Evolutionary conservation across 2,329 filamentous ascomycete species (phyloP), one percentile per base, ranked within the genome.

Genomic region (Mycosphaerella arachidis): DNA sequence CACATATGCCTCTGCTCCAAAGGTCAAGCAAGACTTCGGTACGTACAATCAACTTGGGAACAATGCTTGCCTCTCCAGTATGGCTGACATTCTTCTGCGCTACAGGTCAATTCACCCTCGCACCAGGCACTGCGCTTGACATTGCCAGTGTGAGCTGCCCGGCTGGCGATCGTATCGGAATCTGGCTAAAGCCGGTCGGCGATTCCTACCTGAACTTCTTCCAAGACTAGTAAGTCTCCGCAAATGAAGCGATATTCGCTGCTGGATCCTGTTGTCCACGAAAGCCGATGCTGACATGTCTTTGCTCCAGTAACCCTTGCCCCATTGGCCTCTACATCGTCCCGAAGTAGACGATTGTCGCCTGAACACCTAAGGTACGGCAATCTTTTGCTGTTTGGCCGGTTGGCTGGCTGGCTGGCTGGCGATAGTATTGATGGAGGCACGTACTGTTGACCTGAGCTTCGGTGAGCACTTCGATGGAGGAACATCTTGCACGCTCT

Each of bases 1-100:
- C 1, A 83, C 81, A 1, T 87, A 75, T 69, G 77, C 77, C 64
- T 86, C 53, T 10, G 27, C 56, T 18, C 62, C 64, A 16, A 58
- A 59, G 37, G 48, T 55, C 16, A 40, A 52, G 24, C 20, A 55
- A n/a, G 58, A 65, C 37, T 56, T 60, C 12, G 64, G 59, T 33
- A 51, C 12, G 12, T 35, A 8, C 4, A 18, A 7, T n/a, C 40
- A 16, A n/a, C 18, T n/a, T 43, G 13, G n/a, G 40, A n/a, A 8
- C 40, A 43, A 1, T 35, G 31, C 31, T 35, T 24, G 16, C 35
- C 13, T 43, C 18, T 13, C 40, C 8, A 16, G 40, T 16, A 43
- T 8, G 16, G n/a, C 40, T 43, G 40, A 43, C 40, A 18, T 43
- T 7, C 8, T 43, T 43, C 13, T 18, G 40, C 40, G n/a, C 40